Percentiles rank a stretch among this genome's conserved stretches.
Conservation (phyloP, 2,329 filamentous ascomycete genomes). For the Pseudogymnoascus sp. region DNA sequence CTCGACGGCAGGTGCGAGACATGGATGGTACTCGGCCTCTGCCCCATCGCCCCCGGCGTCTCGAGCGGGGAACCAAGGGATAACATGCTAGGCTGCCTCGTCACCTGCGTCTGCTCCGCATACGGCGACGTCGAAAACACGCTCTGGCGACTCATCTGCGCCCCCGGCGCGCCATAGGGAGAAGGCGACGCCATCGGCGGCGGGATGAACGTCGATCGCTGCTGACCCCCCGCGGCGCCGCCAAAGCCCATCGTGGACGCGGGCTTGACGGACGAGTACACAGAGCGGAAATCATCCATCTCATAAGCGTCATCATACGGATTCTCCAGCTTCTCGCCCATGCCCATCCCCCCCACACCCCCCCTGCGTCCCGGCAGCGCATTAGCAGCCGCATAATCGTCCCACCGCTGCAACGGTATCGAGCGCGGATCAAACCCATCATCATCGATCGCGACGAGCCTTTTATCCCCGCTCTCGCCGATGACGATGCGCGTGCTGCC, state of each 20-base stretch:
- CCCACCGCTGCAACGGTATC: conserved; percentile 92
- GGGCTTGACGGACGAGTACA: conserved; percentile 86
- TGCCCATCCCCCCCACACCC: conserved; percentile 20
- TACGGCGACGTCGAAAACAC: conserved; percentile 36
- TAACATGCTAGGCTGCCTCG: conserved; percentile 63
- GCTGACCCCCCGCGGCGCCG: conserved; percentile 36
- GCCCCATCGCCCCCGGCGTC: neutral
- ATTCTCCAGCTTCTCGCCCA: conserved; percentile 52
- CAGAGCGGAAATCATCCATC: conserved; percentile 96
- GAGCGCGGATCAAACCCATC: conserved; percentile 85
- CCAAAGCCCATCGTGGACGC: conserved; percentile 81
- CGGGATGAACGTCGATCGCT: conserved; percentile 54
- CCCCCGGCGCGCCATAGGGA: conserved; percentile 46
- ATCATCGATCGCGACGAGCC: conserved; percentile 77
- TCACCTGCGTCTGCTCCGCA: conserved; percentile 40
- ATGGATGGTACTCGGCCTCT: conserved; percentile 53
- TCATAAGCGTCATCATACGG: conserved; percentile 75
- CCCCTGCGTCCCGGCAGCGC: conserved; percentile 83
- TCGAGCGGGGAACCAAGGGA: conserved; percentile 41
- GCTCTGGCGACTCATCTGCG: conserved; percentile 31
- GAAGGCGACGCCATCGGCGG: conserved; percentile 61
- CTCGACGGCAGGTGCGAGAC: conserved; percentile 38
- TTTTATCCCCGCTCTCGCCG: conserved; percentile 83
- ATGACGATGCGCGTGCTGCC: conserved; percentile 97
- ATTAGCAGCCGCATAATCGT: conserved; percentile 84